phyloP scores from a whole-genome alignment of 2,329 filamentous ascomycete species.

The Fusarium papillatum region DNA sequence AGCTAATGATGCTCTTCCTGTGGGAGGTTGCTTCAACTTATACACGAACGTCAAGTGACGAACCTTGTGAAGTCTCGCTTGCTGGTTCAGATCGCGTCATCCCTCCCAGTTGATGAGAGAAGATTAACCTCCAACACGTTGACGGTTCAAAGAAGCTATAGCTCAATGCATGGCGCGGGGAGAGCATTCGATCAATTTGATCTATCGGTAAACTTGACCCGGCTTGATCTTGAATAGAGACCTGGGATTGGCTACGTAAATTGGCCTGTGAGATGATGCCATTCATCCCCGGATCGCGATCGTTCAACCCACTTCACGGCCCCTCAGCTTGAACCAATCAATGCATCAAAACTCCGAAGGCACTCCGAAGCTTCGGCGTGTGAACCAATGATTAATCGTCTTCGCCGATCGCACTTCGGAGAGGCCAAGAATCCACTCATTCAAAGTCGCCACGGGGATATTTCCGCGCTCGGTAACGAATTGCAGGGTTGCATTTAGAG shows the following conservation, averaged over 20 bases:
- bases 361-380: background rate
- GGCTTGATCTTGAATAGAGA: background rate
- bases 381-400: background rate
- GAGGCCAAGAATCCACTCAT: background rate
- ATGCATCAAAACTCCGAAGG: background rate
- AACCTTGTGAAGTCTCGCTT: background rate
- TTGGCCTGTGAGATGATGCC: background rate
- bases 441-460: background rate
- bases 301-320: background rate
- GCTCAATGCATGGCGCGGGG: background rate
- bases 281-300: background rate
- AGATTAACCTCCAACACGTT: background rate
- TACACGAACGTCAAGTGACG: background rate
- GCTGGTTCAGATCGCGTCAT: background rate
- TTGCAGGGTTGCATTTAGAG: background rate
- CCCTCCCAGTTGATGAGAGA: background rate
- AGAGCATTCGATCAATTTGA: background rate
- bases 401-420: background rate
- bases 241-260: background rate
- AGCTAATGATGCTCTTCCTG: background rate
- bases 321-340: background rate
- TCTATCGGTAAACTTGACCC: background rate
- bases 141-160: background rate
- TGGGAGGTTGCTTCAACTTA: background rate
- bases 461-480: background rate